A percentile compares a stretch with the other conserved stretches of the same genome.
Conservation (phyloP, 768 basidiomycete species). For the Termitomyces sp. region DNA sequence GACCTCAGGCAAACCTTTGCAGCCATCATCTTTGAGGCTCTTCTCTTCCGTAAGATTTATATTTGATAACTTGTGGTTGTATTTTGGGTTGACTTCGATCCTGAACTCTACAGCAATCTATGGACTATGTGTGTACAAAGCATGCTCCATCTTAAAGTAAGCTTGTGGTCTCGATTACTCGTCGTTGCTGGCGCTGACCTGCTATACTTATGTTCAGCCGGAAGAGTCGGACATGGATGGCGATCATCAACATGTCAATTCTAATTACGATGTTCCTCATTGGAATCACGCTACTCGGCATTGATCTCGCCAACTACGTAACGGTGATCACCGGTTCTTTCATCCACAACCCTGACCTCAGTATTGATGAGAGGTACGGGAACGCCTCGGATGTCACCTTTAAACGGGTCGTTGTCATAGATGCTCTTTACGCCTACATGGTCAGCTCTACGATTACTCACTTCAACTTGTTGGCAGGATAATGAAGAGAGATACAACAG, state of each 20-base stretch:
- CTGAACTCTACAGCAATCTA: conserved; percentile 1
- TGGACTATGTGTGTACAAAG: conserved; percentile 6
- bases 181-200: neutral
- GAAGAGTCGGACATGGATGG: conserved; percentile 2
- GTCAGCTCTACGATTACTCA: neutral
- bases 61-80: too few species aligned
- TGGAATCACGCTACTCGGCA: conserved; percentile 1
- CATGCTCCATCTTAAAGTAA: conserved; percentile 4
- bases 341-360: conserved; percentile 3
- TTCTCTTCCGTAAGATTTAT: conserved; percentile 4
- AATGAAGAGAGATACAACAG: neutral
- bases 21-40: conserved; percentile 3
- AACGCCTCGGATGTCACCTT: conserved; percentile 1
- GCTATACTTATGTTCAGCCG: neutral
- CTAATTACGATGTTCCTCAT: conserved; percentile 6
- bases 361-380: neutral
- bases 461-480: neutral
- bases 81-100: neutral
- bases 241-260: conserved; percentile 2
- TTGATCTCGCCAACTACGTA: conserved; percentile 8
- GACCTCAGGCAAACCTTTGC: conserved; percentile 7
- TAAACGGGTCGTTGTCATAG: conserved; percentile 4
- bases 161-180: neutral
- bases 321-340: neutral
- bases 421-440: conserved; percentile 10